Percentiles rank a stretch among this genome's conserved stretches.
These are phyloP conservation scores for Colletotrichum camelliae DNA, from an alignment of 2,329 filamentous ascomycete genomes.

Conservation along the genomic window DNA sequence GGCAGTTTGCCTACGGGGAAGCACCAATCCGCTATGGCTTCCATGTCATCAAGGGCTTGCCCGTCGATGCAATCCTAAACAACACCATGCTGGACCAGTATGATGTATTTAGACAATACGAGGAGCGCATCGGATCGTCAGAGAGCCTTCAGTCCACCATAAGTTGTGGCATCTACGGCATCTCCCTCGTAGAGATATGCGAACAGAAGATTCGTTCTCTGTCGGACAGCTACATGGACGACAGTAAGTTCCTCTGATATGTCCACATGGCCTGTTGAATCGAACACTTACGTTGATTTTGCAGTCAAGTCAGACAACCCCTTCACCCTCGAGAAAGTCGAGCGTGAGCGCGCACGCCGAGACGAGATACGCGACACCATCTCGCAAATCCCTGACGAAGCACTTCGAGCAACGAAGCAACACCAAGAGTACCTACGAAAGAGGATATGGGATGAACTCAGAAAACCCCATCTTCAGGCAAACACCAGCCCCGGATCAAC, in stretches of 20 bases:
- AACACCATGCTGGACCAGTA: accelerated
- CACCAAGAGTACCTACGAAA: not conserved
- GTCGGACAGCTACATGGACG: not conserved
- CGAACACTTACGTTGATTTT: too few species aligned
- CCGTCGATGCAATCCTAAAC: not conserved
- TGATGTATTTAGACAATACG: accelerated
- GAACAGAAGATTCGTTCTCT: not conserved
- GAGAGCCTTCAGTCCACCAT: not conserved
- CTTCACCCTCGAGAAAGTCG: not conserved
- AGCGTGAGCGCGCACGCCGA: not conserved
- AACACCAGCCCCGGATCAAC: too few species aligned
- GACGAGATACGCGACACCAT: not conserved
- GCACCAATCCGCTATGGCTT: accelerated
- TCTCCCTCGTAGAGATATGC: accelerated
- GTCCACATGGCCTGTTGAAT: too few species aligned
- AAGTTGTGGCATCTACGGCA: not conserved
- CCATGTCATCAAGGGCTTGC: not conserved
- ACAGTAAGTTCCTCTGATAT: too few species aligned
- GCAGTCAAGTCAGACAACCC: not conserved
- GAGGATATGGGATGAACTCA: not conserved
- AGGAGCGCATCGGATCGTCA: not conserved
- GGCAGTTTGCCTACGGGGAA: not conserved
- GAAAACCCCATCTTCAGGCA: too few species aligned
- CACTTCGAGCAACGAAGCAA: not conserved
- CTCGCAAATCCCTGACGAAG: not conserved